phyloP scores from a whole-genome alignment of 805 yeast genomes.

The Kazachstania taianensis region DNA sequence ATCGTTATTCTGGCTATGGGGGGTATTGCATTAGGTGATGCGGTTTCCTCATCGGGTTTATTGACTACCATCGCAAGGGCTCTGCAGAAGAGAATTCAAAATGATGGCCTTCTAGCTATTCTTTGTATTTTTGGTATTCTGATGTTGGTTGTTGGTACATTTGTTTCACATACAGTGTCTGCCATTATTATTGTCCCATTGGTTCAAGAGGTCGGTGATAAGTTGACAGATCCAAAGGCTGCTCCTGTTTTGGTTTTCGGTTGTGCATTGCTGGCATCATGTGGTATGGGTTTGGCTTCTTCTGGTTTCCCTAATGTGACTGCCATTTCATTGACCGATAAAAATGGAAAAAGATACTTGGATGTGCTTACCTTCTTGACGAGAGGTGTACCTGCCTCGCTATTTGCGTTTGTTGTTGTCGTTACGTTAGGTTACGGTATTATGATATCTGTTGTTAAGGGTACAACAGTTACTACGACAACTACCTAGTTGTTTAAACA shows the following conservation, averaged over 20 bases:
- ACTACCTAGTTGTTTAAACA: too few species aligned
- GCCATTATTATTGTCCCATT: slow-evolving; percentile 87
- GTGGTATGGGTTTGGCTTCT: slow-evolving; percentile 96
- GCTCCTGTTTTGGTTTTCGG: slow-evolving; percentile 34
- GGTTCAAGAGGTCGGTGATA: slow-evolving; percentile 76
- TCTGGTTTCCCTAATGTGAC: slow-evolving; percentile 98
- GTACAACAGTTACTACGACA: too few species aligned
- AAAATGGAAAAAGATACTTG: slow-evolving; percentile 79
- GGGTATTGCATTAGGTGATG: slow-evolving; percentile 88
- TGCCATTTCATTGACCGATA: slow-evolving; percentile 89
- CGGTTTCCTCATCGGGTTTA: slow-evolving; percentile 85
- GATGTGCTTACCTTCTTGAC: slow-evolving; percentile 74
- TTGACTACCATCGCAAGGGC: slow-evolving; percentile 64
- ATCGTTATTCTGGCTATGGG: slow-evolving; percentile 96
- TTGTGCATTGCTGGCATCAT: slow-evolving; percentile 62
- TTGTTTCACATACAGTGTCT: slow-evolving; percentile 94
- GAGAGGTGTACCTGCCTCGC: slow-evolving; percentile 82
- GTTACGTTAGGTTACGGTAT: slow-evolving; percentile 74
- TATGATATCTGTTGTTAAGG: slow-evolving; percentile 38
- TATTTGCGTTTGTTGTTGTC: slow-evolving; percentile 62
- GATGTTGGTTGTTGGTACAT: slow-evolving; percentile 80
- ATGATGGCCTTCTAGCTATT: slow-evolving; percentile 57
- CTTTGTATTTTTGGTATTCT: slow-evolving; percentile 73
- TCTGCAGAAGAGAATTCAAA: slow-evolving; percentile 54
- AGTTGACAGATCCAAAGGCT: slow-evolving; percentile 65